These are phyloP conservation scores for Sphenostylis stenocarpa DNA, from an alignment of 306 rosid genomes.

Conservation along the genomic window DNA sequence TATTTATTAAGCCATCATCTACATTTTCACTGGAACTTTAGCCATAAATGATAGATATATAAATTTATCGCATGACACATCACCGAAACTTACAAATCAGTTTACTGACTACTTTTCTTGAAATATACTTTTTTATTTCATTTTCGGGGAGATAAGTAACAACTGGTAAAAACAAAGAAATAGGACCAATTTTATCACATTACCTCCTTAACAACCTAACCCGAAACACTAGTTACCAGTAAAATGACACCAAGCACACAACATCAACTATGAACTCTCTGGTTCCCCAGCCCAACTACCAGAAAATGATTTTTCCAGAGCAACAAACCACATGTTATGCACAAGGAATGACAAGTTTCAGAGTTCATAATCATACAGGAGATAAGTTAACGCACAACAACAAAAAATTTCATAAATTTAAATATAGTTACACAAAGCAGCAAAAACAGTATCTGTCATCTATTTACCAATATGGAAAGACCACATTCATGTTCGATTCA, in stretches of 20 bases:
- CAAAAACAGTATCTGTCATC: background rate
- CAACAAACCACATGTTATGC: slow-evolving; percentile 32
- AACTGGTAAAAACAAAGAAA: background rate
- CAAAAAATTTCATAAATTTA: background rate
- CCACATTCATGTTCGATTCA: background rate
- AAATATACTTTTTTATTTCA: too few species aligned
- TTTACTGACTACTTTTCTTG: background rate
- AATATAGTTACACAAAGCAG: background rate
- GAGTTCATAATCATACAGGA: background rate
- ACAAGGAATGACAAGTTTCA: slow-evolving; percentile 19
- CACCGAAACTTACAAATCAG: slow-evolving; percentile 2
- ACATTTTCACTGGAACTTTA: slow-evolving; percentile 1
- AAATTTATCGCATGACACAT: background rate
- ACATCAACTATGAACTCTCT: background rate
- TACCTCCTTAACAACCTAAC: background rate
- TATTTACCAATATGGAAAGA: slow-evolving; percentile 11
- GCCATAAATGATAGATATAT: background rate
- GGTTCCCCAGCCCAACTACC: background rate
- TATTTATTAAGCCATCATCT: background rate
- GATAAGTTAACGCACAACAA: slow-evolving; percentile 10
- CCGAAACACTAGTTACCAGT: background rate
- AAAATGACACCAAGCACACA: slow-evolving; percentile 3
- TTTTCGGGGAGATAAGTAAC: background rate
- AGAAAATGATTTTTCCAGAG: slow-evolving; percentile 10
- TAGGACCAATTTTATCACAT: background rate